Conservation (phyloP, 768 basidiomycete genomes). For the Termitomyces sp. region DNA sequence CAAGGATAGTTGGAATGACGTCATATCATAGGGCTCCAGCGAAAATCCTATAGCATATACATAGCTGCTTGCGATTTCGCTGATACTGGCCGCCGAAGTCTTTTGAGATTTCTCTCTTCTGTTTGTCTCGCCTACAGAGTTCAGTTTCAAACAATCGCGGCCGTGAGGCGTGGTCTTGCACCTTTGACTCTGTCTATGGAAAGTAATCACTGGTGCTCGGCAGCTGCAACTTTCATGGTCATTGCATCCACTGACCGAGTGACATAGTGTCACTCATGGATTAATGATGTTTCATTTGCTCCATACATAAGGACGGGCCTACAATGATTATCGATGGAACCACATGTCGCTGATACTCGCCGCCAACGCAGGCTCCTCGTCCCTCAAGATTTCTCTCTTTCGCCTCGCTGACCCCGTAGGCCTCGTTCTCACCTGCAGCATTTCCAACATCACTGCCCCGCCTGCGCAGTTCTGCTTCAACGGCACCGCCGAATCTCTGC, state of each 20-base stretch:
- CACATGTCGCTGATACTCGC: constrained; percentile 46
- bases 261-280: constrained; percentile 5
- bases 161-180: too few relatives aligned
- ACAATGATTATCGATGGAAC: neutral
- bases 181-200: neutral
- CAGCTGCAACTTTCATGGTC: too few relatives aligned
- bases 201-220: too few relatives aligned
- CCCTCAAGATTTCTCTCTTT: constrained; percentile 78
- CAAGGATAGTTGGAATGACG: constrained; percentile 16
- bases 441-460: constrained; percentile 39
- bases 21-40: neutral
- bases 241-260: neutral
- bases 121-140: too few relatives aligned
- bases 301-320: neutral
- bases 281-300: neutral
- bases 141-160: too few relatives aligned
- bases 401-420: constrained; percentile 21
- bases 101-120: too few relatives aligned
- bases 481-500: constrained; percentile 22
- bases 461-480: constrained; percentile 37
- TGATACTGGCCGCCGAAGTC: too few relatives aligned
- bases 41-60: too few relatives aligned
- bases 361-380: constrained; percentile 79
- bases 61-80: too few relatives aligned
- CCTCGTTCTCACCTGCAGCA: constrained; percentile 44